A percentile compares a stretch with the other conserved stretches of the same genome.
Evolutionary conservation across 352 stramenopile genomes (phyloP).

Genomic region (Phytophthora syringae): DNA sequence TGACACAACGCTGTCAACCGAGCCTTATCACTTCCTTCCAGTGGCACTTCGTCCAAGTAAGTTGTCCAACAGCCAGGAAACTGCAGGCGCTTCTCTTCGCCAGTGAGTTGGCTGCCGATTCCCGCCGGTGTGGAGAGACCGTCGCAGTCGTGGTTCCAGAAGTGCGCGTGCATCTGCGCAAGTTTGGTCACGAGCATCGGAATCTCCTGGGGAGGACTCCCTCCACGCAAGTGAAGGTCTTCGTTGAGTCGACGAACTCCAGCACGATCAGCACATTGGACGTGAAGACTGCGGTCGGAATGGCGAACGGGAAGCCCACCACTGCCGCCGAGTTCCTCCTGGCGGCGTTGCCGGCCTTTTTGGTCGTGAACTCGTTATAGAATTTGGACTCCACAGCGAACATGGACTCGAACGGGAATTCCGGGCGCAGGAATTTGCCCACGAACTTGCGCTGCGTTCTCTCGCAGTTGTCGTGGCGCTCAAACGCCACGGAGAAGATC

Average conservation of each 20-base stretch:
- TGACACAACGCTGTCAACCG: slow-evolving; percentile 53
- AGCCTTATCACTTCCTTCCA: slow-evolving; percentile 36
- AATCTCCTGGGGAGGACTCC: slow-evolving; percentile 62
- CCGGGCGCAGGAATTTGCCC: slow-evolving; percentile 77
- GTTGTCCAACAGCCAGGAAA: slow-evolving; percentile 65
- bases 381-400: slow-evolving; percentile 82
- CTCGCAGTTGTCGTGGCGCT: slow-evolving; percentile 7
- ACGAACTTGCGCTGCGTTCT: slow-evolving; percentile 48
- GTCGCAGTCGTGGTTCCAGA: slow-evolving; percentile 54
- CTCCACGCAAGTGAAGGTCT: slow-evolving; percentile 69
- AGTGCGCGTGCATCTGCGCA: slow-evolving; percentile 68
- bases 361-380: slow-evolving; percentile 55
- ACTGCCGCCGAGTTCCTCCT: slow-evolving; percentile 28
- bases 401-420: slow-evolving; percentile 86
- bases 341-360: slow-evolving; percentile 13
- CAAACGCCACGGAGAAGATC: slow-evolving; percentile 45
- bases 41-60: slow-evolving; percentile 58
- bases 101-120: slow-evolving; percentile 73
- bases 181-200: slow-evolving; percentile 53
- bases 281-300: slow-evolving; percentile 62
- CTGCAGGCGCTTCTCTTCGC: slow-evolving; percentile 62
- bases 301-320: slow-evolving; percentile 58
- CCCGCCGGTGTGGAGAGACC: slow-evolving; percentile 57
- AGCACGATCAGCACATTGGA: slow-evolving; percentile 79
- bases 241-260: slow-evolving; percentile 54